Conservation (phyloP, 495 filamentous ascomycete genomes). For the Penicillium paxilli region DNA sequence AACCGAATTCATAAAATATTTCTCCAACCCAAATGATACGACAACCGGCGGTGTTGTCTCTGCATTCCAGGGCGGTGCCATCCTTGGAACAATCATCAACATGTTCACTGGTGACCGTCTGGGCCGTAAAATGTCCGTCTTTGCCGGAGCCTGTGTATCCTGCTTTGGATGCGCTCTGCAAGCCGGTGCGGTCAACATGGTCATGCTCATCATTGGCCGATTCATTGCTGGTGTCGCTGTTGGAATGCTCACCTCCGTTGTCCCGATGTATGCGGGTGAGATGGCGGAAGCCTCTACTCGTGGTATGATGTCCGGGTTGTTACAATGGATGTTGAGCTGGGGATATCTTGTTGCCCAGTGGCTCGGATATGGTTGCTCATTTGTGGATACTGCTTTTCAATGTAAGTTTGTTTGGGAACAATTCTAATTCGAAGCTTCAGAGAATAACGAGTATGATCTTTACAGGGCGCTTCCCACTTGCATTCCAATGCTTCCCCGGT, state of each 20-base stretch:
- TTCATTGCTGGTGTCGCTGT: conserved; percentile 48
- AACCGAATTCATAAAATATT: conserved; percentile 42
- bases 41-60: conserved; percentile 49
- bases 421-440: not conserved
- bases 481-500: conserved; percentile 50
- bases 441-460: not conserved
- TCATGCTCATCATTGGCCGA: conserved; percentile 49
- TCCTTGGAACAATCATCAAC: conserved; percentile 45
- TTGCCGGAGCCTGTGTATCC: conserved; percentile 44
- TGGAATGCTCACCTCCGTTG: conserved; percentile 44
- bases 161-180: conserved; percentile 46
- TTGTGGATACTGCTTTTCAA: conserved; percentile 41
- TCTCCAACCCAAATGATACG: conserved; percentile 32
- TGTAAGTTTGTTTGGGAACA: conserved; percentile 22
- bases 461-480: conserved; percentile 49
- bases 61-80: conserved; percentile 44
- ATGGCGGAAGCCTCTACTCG: conserved; percentile 24
- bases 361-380: conserved; percentile 50
- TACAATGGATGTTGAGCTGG: conserved; percentile 45
- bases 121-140: conserved; percentile 42
- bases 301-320: conserved; percentile 21
- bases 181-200: conserved; percentile 44
- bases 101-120: conserved; percentile 41
- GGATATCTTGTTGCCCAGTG: conserved; percentile 46
- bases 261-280: conserved; percentile 41